A percentile compares a stretch with the other conserved stretches of the same genome.
Conservation (phyloP, 1,284 basidiomycete genomes). For the Stereum hirsutum region DNA sequence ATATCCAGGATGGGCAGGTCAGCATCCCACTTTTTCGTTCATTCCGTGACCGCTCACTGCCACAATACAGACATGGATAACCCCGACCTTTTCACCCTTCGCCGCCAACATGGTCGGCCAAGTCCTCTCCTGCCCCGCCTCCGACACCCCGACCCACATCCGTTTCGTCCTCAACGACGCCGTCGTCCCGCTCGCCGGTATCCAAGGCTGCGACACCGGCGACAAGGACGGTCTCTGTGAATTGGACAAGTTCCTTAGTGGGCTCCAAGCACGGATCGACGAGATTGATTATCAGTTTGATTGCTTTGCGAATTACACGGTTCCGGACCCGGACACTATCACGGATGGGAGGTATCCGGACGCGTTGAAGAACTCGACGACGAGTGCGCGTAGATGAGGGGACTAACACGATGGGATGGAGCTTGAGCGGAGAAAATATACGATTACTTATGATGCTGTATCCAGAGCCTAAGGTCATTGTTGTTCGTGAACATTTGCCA, state of each 20-base stretch:
- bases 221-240: conserved; percentile 49
- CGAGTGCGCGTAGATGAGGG: background rate
- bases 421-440: too few relatives aligned
- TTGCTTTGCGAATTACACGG: conserved; percentile 33
- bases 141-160: conserved; percentile 30
- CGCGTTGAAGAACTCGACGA: background rate
- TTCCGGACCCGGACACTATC: conserved; percentile 30
- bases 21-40: conserved; percentile 2
- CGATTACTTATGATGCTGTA: too few relatives aligned
- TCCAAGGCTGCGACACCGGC: conserved; percentile 40
- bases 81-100: conserved; percentile 30
- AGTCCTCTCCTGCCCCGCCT: conserved; percentile 41
- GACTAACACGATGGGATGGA: too few relatives aligned
- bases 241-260: conserved; percentile 39
- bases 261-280: conserved; percentile 35
- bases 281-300: conserved; percentile 34
- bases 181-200: conserved; percentile 52
- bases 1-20: conserved; percentile 46
- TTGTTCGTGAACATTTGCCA: too few relatives aligned
- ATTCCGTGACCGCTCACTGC: background rate
- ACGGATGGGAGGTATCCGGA: conserved; percentile 25
- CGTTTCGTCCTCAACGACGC: conserved; percentile 51
- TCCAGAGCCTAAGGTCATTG: too few relatives aligned
- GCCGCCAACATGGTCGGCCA: conserved; percentile 50
- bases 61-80: conserved; percentile 5